phyloP scores from a whole-genome alignment of 2,329 filamentous ascomycete species.

The Fusarium duplospermum region DNA sequence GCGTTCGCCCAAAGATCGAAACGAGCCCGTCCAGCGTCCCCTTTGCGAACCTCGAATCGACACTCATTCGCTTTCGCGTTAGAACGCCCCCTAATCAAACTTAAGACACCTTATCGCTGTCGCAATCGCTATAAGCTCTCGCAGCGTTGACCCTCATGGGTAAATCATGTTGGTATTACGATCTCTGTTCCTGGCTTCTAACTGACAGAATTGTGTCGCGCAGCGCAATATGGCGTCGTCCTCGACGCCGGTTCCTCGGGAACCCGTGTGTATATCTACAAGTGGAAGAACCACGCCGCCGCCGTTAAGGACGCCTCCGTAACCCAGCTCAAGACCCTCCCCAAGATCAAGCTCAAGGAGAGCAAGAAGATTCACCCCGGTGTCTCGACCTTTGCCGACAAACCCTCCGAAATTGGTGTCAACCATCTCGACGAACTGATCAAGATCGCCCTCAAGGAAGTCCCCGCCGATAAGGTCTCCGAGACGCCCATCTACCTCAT shows the following conservation, averaged over 20 bases:
- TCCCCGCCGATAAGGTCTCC: slow-evolving; percentile 79
- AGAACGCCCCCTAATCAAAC: slow-evolving; percentile 3
- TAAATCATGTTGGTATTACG: slow-evolving; percentile 50
- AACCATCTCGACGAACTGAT: slow-evolving; percentile 85
- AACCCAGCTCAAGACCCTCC: slow-evolving; percentile 70
- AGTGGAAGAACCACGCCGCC: slow-evolving; percentile 83
- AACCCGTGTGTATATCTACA: slow-evolving; percentile 93
- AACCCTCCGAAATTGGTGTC: slow-evolving; percentile 79
- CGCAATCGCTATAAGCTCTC: slow-evolving; percentile 1
- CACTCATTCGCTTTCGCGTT: background rate
- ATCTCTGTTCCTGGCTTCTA: slow-evolving; percentile 5
- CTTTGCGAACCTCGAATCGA: background rate
- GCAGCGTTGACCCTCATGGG: slow-evolving; percentile 45
- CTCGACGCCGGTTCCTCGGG: slow-evolving; percentile 98
- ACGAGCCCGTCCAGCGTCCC: background rate
- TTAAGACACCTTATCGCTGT: background rate
- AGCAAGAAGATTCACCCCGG: slow-evolving; percentile 95
- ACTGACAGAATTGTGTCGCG: slow-evolving; percentile 28
- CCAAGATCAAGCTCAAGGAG: slow-evolving; percentile 84
- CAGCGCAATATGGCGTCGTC: slow-evolving; percentile 88
- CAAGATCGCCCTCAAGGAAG: slow-evolving; percentile 81
- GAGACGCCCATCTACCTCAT: slow-evolving; percentile 95
- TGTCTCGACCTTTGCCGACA: slow-evolving; percentile 88
- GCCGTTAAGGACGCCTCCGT: slow-evolving; percentile 65
- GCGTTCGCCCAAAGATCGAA: slow-evolving; percentile 11